phyloP scores from a whole-genome alignment of 2,329 filamentous ascomycete species.

The Arthroderma uncinatum region DNA sequence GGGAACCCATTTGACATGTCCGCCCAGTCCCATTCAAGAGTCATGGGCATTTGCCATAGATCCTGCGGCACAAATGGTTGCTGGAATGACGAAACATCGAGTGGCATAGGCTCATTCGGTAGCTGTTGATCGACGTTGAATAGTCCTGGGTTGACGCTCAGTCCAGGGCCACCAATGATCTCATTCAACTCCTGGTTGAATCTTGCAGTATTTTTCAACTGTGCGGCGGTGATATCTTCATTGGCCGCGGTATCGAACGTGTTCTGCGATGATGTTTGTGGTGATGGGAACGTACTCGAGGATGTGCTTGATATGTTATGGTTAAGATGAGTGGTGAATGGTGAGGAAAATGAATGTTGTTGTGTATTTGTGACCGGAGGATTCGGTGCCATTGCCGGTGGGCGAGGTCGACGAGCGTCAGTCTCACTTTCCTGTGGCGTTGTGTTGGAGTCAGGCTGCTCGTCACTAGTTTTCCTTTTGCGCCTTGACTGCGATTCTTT shows the following conservation, averaged over 20 bases:
- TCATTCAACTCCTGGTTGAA: conserved; percentile 17
- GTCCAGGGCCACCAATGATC: conserved; percentile 25
- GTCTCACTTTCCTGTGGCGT: conserved; percentile 13
- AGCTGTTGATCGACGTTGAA: conserved; percentile 16
- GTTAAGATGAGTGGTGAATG: not conserved
- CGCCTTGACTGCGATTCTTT: conserved; percentile 67
- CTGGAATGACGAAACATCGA: conserved; percentile 48
- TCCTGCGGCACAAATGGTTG: conserved; percentile 87
- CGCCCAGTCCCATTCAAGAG: conserved; percentile 78
- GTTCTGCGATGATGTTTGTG: conserved; percentile 5
- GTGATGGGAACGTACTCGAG: conserved; percentile 7
- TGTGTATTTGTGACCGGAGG: conserved; percentile 1
- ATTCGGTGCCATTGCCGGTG: not conserved
- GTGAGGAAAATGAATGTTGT: conserved; percentile 6
- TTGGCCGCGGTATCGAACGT: conserved; percentile 3
- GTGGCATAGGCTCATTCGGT: conserved; percentile 22
- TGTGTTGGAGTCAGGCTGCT: conserved; percentile 14
- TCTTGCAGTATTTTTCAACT: conserved; percentile 6
- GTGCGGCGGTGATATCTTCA: not conserved
- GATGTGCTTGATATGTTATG: not conserved
- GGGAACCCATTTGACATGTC: conserved; percentile 24
- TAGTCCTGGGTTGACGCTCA: conserved; percentile 8
- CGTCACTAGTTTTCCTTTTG: conserved; percentile 67
- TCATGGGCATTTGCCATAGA: conserved; percentile 92
- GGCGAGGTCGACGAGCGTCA: not conserved